Base-by-base conservation (phyloP, 768 basidiomycete genomes). In the Podaxis sp. region DNA sequence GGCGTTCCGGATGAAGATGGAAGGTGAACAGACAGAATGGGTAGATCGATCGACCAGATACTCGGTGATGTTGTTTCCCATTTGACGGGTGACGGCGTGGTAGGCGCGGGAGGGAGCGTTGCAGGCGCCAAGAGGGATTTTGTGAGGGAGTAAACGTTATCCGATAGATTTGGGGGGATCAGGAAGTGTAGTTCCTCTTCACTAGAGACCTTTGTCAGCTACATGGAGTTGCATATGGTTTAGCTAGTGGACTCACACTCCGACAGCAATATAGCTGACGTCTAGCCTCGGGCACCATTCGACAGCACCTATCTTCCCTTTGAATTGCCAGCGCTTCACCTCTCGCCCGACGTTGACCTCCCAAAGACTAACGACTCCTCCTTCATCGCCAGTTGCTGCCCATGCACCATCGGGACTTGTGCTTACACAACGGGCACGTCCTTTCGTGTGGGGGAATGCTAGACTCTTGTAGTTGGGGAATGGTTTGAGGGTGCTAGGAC, bases 251-350 rank as follows among this genome's bases (percentile, higher is more conserved):
- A 85, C 94, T 74, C 73, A 96, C 94, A 88, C 76, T 67, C 87
- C 88, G 66, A 90, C 88, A 24, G 86, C 87, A 68, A 96, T 89
- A 74, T 90, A 92, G 66, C 79, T 84, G 67, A 88, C 84, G 70
- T 96, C 95, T 61, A 78, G 82, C 69, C 93, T 85, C 20, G 96
- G 96, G 72, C 94, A 96, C 97, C 97, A 99, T 62, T 94, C 93
- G 8, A 96, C 75, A 30, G 91, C 83, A 50, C 91, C 90, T 65
- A 99, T 83, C 69, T 89, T 93, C 66, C 83, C 78, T 60, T 85
- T 83, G 66, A 98, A 86, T 69, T 84, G 83, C 95, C 95, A 99
- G 67, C 86, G 82, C 75, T 89, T 91, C 24, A 95, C 86, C 72
- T 95, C 92, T 60, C 89, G 83, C 6, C 97, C 97, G 55, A 96